Conservation (phyloP, 805 yeast genomes). For the Nakazawaea anatomiae region DNA sequence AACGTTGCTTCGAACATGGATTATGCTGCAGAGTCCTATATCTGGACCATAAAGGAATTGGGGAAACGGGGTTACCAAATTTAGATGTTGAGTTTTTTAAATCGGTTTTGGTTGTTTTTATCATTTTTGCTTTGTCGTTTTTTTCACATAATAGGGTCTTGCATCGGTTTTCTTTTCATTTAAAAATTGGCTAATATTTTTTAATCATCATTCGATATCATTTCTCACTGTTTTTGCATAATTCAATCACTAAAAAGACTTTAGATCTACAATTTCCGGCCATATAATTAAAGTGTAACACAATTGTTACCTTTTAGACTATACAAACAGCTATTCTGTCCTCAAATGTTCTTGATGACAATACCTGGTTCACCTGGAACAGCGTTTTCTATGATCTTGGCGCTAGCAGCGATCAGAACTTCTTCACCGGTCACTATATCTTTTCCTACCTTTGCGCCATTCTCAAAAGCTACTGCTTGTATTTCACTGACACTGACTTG, state of each 20-base stretch:
- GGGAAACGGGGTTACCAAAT: conserved; percentile 41
- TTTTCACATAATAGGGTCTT: neutral
- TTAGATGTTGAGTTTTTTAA: neutral
- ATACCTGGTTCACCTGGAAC: conserved; percentile 95
- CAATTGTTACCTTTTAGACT: too few relatives aligned
- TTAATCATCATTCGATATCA: too few relatives aligned
- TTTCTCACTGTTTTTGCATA: too few relatives aligned
- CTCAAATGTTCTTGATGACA: conserved; percentile 55
- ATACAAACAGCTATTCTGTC: too few relatives aligned
- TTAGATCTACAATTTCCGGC: too few relatives aligned
- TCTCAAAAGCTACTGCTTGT: conserved; percentile 55
- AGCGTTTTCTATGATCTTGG: conserved; percentile 74
- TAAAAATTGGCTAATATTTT: too few relatives aligned
- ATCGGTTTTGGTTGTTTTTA: neutral
- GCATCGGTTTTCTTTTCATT: neutral
- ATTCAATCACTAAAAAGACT: too few relatives aligned
- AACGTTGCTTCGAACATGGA: conserved; percentile 49
- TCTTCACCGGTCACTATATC: conserved; percentile 65
- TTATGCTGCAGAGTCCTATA: conserved; percentile 68
- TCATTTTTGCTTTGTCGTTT: conserved; percentile 6
- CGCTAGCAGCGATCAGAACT: conserved; percentile 55
- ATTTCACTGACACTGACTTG: conserved; percentile 48
- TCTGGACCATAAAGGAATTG: conserved; percentile 66
- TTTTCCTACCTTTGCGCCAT: conserved; percentile 57
- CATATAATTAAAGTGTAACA: too few relatives aligned